Evolutionary conservation across 495 filamentous ascomycete species (phyloP).

Genomic region (Podospora comata): DNA sequence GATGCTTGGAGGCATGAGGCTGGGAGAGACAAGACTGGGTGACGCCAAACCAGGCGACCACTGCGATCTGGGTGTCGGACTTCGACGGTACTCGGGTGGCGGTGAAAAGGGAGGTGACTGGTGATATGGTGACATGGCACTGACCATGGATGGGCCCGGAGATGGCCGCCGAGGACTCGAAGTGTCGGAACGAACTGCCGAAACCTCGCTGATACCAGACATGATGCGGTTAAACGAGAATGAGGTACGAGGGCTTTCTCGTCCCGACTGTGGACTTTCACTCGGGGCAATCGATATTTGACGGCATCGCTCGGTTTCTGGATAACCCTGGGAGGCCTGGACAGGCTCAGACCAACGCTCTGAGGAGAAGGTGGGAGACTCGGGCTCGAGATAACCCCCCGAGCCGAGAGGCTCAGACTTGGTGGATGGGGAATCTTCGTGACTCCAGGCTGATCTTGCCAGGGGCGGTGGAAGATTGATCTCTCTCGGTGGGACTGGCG

Average conservation of each 20-base stretch:
- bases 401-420: constrained; percentile 20
- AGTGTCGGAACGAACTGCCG: neutral
- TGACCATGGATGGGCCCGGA: neutral
- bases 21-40: neutral
- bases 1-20: constrained; percentile 1
- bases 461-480: constrained; percentile 7
- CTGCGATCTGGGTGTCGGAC: neutral
- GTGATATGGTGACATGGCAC: neutral
- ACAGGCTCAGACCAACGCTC: constrained; percentile 5
- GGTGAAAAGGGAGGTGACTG: constrained; percentile 3
- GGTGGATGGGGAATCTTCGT: constrained; percentile 14
- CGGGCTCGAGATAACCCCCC: neutral
- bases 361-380: neutral
- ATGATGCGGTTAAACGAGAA: neutral
- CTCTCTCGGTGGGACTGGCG: constrained; percentile 4
- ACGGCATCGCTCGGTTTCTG: neutral
- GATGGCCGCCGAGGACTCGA: neutral
- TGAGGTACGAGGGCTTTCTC: neutral
- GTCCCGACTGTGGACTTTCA: neutral
- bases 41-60: neutral
- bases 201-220: neutral
- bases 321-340: neutral
- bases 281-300: neutral
- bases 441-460: constrained; percentile 11
- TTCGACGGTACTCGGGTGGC: constrained; percentile 14